phyloP scores from a whole-genome alignment of 768 basidiomycete species.

The Naganishia vaughanmartiniae region DNA sequence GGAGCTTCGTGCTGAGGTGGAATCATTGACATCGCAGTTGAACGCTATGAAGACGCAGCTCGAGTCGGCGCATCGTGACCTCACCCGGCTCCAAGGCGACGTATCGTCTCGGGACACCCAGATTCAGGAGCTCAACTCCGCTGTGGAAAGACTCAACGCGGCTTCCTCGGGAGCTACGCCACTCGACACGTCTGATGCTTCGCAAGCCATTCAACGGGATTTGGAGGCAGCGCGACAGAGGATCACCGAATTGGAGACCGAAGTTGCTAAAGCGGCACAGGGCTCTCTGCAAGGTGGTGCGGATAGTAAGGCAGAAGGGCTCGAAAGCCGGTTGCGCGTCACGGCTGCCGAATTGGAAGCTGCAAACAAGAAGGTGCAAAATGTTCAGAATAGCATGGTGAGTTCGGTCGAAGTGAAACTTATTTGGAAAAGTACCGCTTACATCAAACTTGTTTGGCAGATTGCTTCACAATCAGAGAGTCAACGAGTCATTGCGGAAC shows the following conservation, averaged over 20 bases:
- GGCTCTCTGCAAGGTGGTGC: neutral
- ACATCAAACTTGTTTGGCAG: neutral
- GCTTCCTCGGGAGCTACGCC: neutral
- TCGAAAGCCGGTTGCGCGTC: neutral
- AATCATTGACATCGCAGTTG: constrained; percentile 5
- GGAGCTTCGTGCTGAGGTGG: neutral
- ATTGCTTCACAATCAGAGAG: neutral
- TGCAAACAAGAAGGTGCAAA: constrained; percentile 13
- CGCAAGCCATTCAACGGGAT: constrained; percentile 4
- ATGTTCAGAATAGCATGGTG: constrained; percentile 5
- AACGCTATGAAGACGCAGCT: constrained; percentile 3
- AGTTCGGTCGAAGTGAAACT: neutral
- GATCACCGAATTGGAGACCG: constrained; percentile 17
- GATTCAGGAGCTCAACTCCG: neutral
- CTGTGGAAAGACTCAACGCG: neutral
- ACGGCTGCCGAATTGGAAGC: constrained; percentile 8
- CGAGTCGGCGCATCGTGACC: constrained; percentile 7
- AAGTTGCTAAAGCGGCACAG: neutral
- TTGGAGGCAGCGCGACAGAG: constrained; percentile 16
- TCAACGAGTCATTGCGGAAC: neutral
- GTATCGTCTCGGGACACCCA: constrained; percentile 8
- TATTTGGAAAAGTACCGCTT: neutral
- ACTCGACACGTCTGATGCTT: neutral
- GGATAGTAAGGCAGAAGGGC: neutral
- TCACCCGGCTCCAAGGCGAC: constrained; percentile 8